Base-by-base conservation (phyloP, 768 basidiomycete species). In the Calocera cornea region DNA sequence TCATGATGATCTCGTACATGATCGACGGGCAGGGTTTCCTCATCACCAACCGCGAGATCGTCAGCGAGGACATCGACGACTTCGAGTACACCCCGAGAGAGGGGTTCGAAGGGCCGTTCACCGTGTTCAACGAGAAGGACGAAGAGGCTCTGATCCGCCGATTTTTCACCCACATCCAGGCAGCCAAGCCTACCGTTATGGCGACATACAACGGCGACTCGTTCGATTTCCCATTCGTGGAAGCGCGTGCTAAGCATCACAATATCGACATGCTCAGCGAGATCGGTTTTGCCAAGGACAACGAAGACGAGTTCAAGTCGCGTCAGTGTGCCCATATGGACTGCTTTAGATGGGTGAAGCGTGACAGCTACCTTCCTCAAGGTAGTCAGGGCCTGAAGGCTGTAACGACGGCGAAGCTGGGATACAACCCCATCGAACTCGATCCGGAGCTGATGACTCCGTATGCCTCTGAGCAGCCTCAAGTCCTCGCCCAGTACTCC, bases 1-100 rank as follows among this genome's bases (percentile, higher is more conserved):
- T 99, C 72, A 99, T 99, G 95, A 99, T 99, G 97, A 98, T 99
- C 70, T 99, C 97, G 49, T 99, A 98, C 78, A 98, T 99, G 95
- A 81, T 99, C 19, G 97, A 99, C 75, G 95, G 94, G 0, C 92
- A 95, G 76, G 97, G 97, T 0, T 99, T 90, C 74, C 84, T 99
- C 69, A 97, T 99, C 77, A 97, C 93, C 24, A 98, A 98, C 73
- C 84, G 97, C 47, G 97, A 99, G 71, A 97, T 98, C 64, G 92
- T 98, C 68, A 87, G 89, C 69, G 95, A 97, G 74, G 92, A 98
- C 73, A 97, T 99, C 69, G 94, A 97, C 47, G 90, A 99, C 75
- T 98, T 99, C 73, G 97, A 98, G 75, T 98, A 98, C 75, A 98
- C 97, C 0, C 97, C 97, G 1, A 98, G 93, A 76, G 92, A 95